Percentiles rank a stretch among this genome's conserved stretches.
phyloP scores from a whole-genome alignment of 2,329 filamentous ascomycete species.

The Aureobasidium sp. region DNA sequence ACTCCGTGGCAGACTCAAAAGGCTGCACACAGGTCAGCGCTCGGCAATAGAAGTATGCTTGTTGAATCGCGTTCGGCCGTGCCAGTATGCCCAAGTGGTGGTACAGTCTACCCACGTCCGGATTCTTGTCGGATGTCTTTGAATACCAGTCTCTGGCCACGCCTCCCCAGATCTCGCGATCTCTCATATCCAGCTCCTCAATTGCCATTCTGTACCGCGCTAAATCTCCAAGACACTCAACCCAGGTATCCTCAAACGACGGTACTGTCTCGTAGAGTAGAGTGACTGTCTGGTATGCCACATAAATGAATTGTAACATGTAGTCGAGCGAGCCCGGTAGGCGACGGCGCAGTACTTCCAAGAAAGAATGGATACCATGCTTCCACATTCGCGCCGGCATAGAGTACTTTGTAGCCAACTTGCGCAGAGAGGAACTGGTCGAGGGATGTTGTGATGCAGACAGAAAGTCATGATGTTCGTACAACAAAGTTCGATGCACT shows the following conservation, averaged over 20 bases:
- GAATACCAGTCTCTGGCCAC: slow-evolving; percentile 81
- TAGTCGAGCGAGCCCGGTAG: slow-evolving; percentile 74
- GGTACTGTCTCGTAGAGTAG: slow-evolving; percentile 79
- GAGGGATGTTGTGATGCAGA: slow-evolving; percentile 80
- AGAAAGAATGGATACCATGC: slow-evolving; percentile 63
- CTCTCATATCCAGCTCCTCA: slow-evolving; percentile 65
- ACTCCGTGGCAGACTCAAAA: slow-evolving; percentile 62
- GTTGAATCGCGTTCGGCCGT: slow-evolving; percentile 60
- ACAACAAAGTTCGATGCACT: slow-evolving; percentile 60
- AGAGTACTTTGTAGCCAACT: slow-evolving; percentile 70
- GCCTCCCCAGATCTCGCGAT: slow-evolving; percentile 73
- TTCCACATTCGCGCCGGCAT: slow-evolving; percentile 96
- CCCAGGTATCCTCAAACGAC: slow-evolving; percentile 80
- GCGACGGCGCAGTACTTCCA: slow-evolving; percentile 54
- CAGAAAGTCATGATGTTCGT: slow-evolving; percentile 53
- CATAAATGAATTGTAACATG: slow-evolving; percentile 85
- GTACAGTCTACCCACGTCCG: slow-evolving; percentile 70
- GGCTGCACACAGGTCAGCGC: slow-evolving; percentile 61
- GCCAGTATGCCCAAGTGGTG: slow-evolving; percentile 81
- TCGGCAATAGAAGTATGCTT: slow-evolving; percentile 66
- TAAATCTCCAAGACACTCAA: slow-evolving; percentile 84
- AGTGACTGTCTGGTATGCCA: slow-evolving; percentile 86
- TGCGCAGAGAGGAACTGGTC: slow-evolving; percentile 59
- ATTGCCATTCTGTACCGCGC: slow-evolving; percentile 86
- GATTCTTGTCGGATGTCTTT: slow-evolving; percentile 69